phyloP scores from a whole-genome alignment of 78 protist genomes.

The Anaeramoeba ignava region DNA sequence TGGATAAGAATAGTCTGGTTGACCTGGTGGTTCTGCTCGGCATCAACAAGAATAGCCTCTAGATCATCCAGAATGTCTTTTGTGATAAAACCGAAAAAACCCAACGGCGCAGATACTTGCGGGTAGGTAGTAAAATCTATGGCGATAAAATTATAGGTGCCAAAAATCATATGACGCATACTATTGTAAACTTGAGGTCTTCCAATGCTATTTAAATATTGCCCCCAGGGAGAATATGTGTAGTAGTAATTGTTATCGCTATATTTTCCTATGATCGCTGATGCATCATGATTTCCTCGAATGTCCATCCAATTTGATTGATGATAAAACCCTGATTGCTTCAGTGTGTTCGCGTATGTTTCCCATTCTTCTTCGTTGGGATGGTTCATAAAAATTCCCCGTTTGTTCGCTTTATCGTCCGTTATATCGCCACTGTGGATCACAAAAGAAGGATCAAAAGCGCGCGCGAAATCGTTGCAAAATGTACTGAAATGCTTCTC shows the following conservation, averaged over 20 bases:
- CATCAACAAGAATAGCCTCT: neutral
- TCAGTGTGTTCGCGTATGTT: neutral
- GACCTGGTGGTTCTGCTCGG: neutral
- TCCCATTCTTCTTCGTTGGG: neutral
- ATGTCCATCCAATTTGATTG: neutral
- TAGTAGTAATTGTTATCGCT: neutral
- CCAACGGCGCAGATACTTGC: neutral
- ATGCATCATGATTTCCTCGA: neutral
- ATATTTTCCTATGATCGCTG: neutral
- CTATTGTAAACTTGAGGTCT: neutral
- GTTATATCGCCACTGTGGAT: neutral
- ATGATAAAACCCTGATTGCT: neutral
- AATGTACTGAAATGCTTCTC: neutral
- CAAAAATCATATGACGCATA: neutral
- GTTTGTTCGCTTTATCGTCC: neutral
- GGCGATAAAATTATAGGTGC: neutral
- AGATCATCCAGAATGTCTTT: neutral
- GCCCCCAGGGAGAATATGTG: neutral
- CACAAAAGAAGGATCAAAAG: neutral
- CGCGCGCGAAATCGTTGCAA: neutral
- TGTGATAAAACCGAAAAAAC: neutral
- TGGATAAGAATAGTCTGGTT: neutral
- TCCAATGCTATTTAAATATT: neutral
- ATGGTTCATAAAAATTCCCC: neutral
- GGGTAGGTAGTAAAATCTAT: neutral